Conservation (phyloP, 345 rosid genomes). For the Hevea brasiliensis region DNA sequence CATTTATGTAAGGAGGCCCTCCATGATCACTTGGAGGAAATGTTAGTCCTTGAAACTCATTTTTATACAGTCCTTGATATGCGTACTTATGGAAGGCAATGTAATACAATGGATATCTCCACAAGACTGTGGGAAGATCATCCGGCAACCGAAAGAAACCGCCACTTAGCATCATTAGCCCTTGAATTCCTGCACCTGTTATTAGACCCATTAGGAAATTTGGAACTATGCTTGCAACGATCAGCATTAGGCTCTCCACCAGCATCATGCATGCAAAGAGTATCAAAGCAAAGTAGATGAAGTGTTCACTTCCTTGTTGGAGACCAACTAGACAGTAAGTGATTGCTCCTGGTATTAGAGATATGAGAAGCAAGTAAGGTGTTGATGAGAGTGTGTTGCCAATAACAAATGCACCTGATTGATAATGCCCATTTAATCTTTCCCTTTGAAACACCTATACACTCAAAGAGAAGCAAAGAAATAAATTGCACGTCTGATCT, state of each 20-base stretch:
- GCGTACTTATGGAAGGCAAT: constrained; percentile 40
- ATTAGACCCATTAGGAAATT: constrained; percentile 55
- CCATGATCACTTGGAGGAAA: constrained; percentile 16
- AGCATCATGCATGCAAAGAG: constrained; percentile 47
- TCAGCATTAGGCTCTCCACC: constrained; percentile 62
- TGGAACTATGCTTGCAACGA: constrained; percentile 53
- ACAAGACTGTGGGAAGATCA: constrained; percentile 42
- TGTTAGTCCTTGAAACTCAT: constrained; percentile 30
- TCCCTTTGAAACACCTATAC: constrained; percentile 46
- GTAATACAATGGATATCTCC: constrained; percentile 51
- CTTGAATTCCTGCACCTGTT: constrained; percentile 58
- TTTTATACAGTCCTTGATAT: constrained; percentile 35
- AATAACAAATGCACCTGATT: constrained; percentile 44
- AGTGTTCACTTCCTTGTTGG: constrained; percentile 28
- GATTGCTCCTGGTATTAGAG: constrained; percentile 51
- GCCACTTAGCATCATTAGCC: constrained; percentile 46
- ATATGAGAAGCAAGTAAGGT: constrained; percentile 42
- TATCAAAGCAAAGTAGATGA: constrained; percentile 30
- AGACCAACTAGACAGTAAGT: constrained; percentile 43
- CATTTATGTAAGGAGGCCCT: constrained; percentile 13
- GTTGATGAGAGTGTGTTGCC: constrained; percentile 49
- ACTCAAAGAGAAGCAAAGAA: not conserved
- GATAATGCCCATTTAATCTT: constrained; percentile 58
- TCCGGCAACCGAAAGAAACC: constrained; percentile 49
- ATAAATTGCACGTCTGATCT: too few relatives aligned